Base-by-base conservation (phyloP, 768 basidiomycete genomes). In the Hericium erinaceus region DNA sequence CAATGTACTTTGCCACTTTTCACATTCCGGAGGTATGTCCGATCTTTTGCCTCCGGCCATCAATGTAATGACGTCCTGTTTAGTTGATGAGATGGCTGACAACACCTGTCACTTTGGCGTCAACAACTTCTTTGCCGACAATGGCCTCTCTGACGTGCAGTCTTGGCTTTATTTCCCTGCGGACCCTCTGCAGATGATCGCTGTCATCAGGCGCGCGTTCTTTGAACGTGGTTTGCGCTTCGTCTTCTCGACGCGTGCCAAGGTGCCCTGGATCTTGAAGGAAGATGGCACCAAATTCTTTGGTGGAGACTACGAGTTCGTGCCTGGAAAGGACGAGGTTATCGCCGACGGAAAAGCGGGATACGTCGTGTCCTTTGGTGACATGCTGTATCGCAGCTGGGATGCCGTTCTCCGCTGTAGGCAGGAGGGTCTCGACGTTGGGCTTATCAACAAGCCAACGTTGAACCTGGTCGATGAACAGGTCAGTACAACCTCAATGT, bases 121-220 rank as follows among this genome's bases (percentile, higher is more conserved):
- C 72, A 94, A 93, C 79, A 84, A 82, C 58, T 78, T 94, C 75
- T 93, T 91, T 65, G 88, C 87, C 1, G 92, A 94, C 72, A 92
- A 93, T 67, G 89, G 89, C 28, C 85, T 93, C 54, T 77, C 82
- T 5, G 92, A 94, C 67, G 80, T 82, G 9, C 80, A 89, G 50
- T 85, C 89, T 8, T 83, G 76, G 74, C 75, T 94, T 33, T 94
- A 93, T 74, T 93, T 93, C 85, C 89, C 92, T 20, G 92, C 89
- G 4, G 91, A 94, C 65, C 72, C 86, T 4, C 70, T 80, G 40
- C 90, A 93, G 69, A 93, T 93, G 90, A 67, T 78, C 50, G 87
- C 87, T 37, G 72, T 92, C 65, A 76, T 94, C 64, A 72, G 85
- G 62, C 77, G 77, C 18, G 87, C 92, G 28, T 92, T 94, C 77